Evolutionary conservation across 2,329 filamentous ascomycete species (phyloP).

Genomic region (Lachnellula suecica): DNA sequence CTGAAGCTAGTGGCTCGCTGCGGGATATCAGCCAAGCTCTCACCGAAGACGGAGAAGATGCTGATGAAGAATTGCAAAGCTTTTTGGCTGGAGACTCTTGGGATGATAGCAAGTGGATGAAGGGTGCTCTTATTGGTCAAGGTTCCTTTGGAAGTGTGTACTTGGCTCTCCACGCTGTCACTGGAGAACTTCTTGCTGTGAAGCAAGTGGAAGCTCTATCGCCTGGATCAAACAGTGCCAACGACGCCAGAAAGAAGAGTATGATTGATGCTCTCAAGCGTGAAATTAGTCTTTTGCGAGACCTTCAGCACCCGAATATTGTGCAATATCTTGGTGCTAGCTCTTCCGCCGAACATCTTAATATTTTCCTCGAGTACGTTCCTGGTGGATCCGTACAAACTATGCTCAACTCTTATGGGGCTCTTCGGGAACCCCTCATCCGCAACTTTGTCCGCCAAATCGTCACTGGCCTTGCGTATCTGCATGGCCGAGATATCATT

Average conservation of each 20-base stretch:
- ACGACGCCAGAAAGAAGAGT: conserved; percentile 88
- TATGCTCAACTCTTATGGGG: conserved; percentile 98
- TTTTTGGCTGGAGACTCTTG: conserved; percentile 92
- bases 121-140: conserved; percentile 93
- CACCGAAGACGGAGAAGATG: conserved; percentile 87
- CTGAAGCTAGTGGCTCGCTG: conserved; percentile 71
- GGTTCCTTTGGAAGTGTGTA: conserved; percentile 97
- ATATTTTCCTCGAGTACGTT: conserved; percentile 99
- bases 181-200: conserved; percentile 94
- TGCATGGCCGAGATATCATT: conserved; percentile 94
- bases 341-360: conserved; percentile 85
- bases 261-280: conserved; percentile 98
- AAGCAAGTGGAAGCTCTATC: conserved; percentile 95
- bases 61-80: conserved; percentile 83
- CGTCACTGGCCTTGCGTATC: conserved; percentile 84
- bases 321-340: conserved; percentile 97
- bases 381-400: conserved; percentile 95
- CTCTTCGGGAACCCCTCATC: conserved; percentile 87
- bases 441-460: conserved; percentile 98
- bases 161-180: conserved; percentile 90
- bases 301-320: conserved; percentile 94
- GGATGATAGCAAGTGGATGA: conserved; percentile 99
- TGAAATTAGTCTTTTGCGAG: conserved; percentile 90
- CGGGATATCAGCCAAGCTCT: conserved; percentile 84
- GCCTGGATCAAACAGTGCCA: conserved; percentile 73